Evolutionary conservation across 2,329 filamentous ascomycete species (phyloP).

Genomic region (Aspergillus uvarum): DNA sequence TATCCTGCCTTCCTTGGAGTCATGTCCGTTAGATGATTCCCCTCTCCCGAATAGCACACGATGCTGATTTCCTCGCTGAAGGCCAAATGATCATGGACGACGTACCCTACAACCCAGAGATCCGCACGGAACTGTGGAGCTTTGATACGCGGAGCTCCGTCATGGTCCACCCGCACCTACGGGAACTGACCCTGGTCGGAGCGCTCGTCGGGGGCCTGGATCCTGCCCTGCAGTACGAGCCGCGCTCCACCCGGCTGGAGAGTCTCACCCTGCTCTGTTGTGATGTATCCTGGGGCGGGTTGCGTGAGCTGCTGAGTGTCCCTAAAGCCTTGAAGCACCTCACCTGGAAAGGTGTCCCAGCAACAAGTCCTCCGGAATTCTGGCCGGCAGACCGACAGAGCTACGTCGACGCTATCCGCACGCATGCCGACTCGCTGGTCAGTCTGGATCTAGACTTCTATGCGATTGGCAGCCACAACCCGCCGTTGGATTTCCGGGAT

Average conservation of each 20-base stretch:
- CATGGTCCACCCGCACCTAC: constrained; percentile 6
- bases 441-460: constrained; percentile 7
- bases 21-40: background rate
- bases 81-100: constrained; percentile 7
- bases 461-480: background rate
- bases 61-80: background rate
- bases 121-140: background rate
- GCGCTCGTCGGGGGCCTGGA: background rate
- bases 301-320: background rate
- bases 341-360: background rate
- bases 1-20: constrained; percentile 1
- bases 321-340: background rate
- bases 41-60: background rate
- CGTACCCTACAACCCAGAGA: background rate
- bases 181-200: constrained; percentile 4
- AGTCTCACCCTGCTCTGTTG: background rate
- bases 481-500: background rate
- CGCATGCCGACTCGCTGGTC: background rate
- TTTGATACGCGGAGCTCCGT: background rate
- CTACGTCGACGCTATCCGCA: background rate
- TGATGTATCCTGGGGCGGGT: background rate
- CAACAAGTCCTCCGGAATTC: background rate
- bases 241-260: constrained; percentile 1
- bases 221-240: background rate
- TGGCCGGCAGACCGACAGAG: background rate